phyloP scores from a whole-genome alignment of 192 early-diverging fungal genomes.

The Backusella morwellensis region DNA sequence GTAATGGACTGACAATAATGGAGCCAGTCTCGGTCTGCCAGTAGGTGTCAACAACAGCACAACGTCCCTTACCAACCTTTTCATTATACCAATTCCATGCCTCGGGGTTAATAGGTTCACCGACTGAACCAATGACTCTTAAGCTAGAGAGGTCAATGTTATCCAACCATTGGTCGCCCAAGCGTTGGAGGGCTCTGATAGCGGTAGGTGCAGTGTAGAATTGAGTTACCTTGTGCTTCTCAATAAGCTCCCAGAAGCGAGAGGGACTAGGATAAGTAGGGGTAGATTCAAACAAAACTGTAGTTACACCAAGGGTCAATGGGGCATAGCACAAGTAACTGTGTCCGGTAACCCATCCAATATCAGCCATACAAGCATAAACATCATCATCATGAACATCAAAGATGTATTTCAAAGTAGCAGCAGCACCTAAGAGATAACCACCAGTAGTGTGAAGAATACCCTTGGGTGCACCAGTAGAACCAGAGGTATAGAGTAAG shows the following conservation, averaged over 20 bases:
- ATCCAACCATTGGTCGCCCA: conserved; percentile 77
- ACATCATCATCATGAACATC: conserved; percentile 87
- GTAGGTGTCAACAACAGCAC: conserved; percentile 96
- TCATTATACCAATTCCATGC: conserved; percentile 97
- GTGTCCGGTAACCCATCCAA: conserved; percentile 87
- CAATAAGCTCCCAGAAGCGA: conserved; percentile 80
- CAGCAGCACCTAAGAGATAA: conserved; percentile 83
- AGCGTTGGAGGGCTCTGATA: conserved; percentile 86
- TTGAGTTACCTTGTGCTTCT: conserved; percentile 90
- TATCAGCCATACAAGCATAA: conserved; percentile 94
- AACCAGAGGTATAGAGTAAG: conserved; percentile 92
- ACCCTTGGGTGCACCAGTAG: conserved; percentile 89
- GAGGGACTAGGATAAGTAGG: conserved; percentile 89
- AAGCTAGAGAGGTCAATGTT: conserved; percentile 81
- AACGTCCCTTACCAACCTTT: conserved; percentile 80
- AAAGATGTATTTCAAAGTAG: conserved; percentile 90
- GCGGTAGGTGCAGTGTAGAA: conserved; percentile 98
- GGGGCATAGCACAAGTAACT: conserved; percentile 94
- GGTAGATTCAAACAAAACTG: conserved; percentile 92
- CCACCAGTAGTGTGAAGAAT: conserved; percentile 93
- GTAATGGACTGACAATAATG: conserved; percentile 89
- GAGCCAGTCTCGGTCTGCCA: conserved; percentile 94
- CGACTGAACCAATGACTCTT: conserved; percentile 90
- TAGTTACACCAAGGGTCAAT: conserved; percentile 81
- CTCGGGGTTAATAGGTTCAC: conserved; percentile 97